These are phyloP conservation scores for Cordyceps farinosa DNA, from an alignment of 2,329 filamentous ascomycete genomes.

Conservation along the genomic window DNA sequence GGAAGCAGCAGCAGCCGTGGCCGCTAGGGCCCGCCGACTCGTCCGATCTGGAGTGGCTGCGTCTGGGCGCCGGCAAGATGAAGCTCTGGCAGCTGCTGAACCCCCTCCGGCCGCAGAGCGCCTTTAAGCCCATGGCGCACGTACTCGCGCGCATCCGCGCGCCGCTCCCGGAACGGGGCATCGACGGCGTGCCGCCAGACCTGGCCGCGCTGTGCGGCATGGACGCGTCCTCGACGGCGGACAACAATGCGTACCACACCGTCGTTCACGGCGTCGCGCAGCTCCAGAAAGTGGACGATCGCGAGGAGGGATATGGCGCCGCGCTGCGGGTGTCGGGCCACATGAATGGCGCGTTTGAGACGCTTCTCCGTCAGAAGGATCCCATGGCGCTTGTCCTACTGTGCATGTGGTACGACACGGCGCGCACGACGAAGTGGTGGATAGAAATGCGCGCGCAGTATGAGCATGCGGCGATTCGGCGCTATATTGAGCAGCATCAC, in stretches of 20 bases:
- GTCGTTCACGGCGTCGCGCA: not conserved
- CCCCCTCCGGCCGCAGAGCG: slow-evolving; percentile 2
- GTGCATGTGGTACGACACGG: not conserved
- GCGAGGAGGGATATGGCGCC: not conserved
- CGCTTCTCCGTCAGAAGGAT: not conserved
- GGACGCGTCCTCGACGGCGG: not conserved
- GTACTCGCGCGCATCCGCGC: not conserved
- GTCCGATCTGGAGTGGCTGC: slow-evolving; percentile 5
- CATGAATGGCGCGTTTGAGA: not conserved
- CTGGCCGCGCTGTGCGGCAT: not conserved
- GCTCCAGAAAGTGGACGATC: not conserved
- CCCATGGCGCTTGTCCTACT: not conserved
- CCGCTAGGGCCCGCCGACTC: slow-evolving; percentile 5
- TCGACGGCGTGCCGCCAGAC: not conserved
- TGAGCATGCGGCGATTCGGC: slow-evolving; percentile 1
- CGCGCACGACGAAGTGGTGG: slow-evolving; percentile 6
- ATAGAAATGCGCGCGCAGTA: slow-evolving; percentile 8
- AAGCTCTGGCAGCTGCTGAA: slow-evolving; percentile 7
- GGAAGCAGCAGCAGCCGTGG: not conserved
- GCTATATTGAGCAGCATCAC: not conserved
- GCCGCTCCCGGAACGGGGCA: not conserved
- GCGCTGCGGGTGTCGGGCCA: not conserved
- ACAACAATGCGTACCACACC: not conserved
- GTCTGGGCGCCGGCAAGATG: slow-evolving; percentile 8
- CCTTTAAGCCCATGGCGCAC: not conserved